phyloP scores from a whole-genome alignment of 1,284 basidiomycete species.

The Ganoderma meredithae region DNA sequence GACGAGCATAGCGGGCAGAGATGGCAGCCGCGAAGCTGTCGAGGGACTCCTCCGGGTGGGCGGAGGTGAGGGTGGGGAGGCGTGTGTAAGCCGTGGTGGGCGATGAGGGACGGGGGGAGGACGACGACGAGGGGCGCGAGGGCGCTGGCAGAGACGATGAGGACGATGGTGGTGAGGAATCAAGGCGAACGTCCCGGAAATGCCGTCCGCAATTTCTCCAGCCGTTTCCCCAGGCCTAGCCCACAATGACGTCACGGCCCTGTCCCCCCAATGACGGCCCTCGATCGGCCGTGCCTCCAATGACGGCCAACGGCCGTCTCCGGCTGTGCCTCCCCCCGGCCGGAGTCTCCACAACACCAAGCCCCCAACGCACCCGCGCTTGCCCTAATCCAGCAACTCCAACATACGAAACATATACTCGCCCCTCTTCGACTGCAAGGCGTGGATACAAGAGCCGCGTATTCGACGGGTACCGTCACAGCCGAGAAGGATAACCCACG shows the following conservation, averaged over 20 bases:
- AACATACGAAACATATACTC: not conserved
- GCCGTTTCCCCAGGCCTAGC: slow-evolving; percentile 24
- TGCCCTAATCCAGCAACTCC: not conserved
- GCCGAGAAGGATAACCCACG: not conserved
- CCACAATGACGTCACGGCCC: slow-evolving; percentile 29
- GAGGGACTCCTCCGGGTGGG: slow-evolving; percentile 21
- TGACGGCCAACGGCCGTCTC: no score
- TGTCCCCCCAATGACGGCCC: slow-evolving; percentile 18
- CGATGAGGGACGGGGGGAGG: slow-evolving; percentile 13
- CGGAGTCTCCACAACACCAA: no score
- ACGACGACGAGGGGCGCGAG: slow-evolving; percentile 12
- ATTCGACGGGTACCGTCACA: no score
- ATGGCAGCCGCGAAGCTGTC: slow-evolving; percentile 33
- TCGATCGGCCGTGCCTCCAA: not conserved
- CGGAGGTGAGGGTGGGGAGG: slow-evolving; percentile 14
- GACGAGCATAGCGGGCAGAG: slow-evolving; percentile 32
- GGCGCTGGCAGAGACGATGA: slow-evolving; percentile 23
- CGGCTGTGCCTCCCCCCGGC: no score
- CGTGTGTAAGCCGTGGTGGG: slow-evolving; percentile 27
- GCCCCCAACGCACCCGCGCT: not conserved
- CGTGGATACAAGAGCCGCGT: not conserved
- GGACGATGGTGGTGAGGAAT: slow-evolving; percentile 29
- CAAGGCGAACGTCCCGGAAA: slow-evolving; percentile 26
- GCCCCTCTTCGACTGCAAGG: no score
- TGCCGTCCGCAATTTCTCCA: slow-evolving; percentile 22